phyloP scores from a whole-genome alignment of 768 basidiomycete genomes.

The Crepidotus variabilis region DNA sequence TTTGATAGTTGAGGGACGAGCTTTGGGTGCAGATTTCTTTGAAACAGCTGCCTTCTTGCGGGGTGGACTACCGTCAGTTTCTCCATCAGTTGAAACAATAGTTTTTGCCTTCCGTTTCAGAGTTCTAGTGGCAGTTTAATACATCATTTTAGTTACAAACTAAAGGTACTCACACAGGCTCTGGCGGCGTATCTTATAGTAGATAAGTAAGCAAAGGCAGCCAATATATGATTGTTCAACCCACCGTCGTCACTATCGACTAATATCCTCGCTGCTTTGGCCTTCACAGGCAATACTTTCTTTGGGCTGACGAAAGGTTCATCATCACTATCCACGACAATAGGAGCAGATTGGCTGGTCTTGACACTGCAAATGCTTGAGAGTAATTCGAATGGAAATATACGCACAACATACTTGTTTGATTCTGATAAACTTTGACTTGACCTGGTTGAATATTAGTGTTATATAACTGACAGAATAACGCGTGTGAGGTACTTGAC shows the following conservation, averaged over 20 bases:
- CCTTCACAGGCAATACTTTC: too few relatives aligned
- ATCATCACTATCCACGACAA: slow-evolving; percentile 26
- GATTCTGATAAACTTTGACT: background rate
- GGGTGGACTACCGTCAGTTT: slow-evolving; percentile 33
- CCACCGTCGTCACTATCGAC: slow-evolving; percentile 33
- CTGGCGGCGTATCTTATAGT: slow-evolving; percentile 9
- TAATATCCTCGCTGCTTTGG: too few relatives aligned
- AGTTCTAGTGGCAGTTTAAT: slow-evolving; percentile 9
- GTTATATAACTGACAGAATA: too few relatives aligned
- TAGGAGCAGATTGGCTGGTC: background rate
- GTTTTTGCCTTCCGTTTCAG: slow-evolving; percentile 19
- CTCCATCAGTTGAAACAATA: slow-evolving; percentile 35
- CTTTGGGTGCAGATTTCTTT: slow-evolving; percentile 18
- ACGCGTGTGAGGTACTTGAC: background rate
- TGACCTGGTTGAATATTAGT: background rate
- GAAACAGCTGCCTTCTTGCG: slow-evolving; percentile 36
- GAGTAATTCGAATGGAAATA: background rate
- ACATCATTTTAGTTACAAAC: slow-evolving; percentile 1
- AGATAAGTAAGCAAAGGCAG: background rate
- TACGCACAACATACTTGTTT: background rate
- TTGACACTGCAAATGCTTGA: background rate
- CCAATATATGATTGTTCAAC: background rate
- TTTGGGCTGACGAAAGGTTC: slow-evolving; percentile 17
- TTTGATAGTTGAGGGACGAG: slow-evolving; percentile 22
- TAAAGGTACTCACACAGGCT: slow-evolving; percentile 8